Percentiles rank a stretch among this genome's conserved stretches.
Evolutionary conservation across 805 yeast genomes (phyloP).

Genomic region (Lachancea fermentati): DNA sequence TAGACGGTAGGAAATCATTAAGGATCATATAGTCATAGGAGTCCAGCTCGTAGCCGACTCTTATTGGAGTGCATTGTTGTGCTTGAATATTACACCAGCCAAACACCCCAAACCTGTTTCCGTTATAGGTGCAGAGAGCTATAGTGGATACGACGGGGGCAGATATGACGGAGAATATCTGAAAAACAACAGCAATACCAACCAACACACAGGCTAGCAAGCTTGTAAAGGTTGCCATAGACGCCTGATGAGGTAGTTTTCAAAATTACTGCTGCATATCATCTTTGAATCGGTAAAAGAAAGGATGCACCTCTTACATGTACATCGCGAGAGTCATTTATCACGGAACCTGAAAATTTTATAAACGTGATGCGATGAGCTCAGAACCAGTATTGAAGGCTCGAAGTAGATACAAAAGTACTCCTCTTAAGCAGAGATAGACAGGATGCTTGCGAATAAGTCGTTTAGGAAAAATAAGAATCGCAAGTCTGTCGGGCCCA

Average conservation of each 20-base stretch:
- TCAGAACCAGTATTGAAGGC: too few species aligned
- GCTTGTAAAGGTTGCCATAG: not conserved
- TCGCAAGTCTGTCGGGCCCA: conserved; percentile 11
- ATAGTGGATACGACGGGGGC: conserved; percentile 51
- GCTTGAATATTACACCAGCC: conserved; percentile 47
- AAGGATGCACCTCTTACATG: not conserved
- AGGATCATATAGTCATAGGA: not conserved
- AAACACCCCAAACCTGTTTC: conserved; percentile 59
- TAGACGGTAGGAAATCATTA: conserved; percentile 50
- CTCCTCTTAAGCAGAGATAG: too few species aligned
- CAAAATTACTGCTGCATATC: too few species aligned
- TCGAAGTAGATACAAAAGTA: too few species aligned
- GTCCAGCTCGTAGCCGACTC: conserved; percentile 19
- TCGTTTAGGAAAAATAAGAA: not conserved
- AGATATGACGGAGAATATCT: conserved; percentile 53
- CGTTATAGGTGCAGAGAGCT: conserved; percentile 44
- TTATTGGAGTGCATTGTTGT: conserved; percentile 13
- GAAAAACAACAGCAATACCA: conserved; percentile 49
- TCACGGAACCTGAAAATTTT: not conserved
- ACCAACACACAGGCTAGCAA: conserved; percentile 29
- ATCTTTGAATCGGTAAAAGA: too few species aligned
- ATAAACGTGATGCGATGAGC: conserved; percentile 1
- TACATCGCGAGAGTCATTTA: not conserved
- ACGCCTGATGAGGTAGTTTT: not conserved
- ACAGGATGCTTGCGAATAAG: not conserved